A percentile compares a stretch with the other conserved stretches of the same genome.
phyloP scores from a whole-genome alignment of 306 rosid species.

The Lagenaria siceraria region DNA sequence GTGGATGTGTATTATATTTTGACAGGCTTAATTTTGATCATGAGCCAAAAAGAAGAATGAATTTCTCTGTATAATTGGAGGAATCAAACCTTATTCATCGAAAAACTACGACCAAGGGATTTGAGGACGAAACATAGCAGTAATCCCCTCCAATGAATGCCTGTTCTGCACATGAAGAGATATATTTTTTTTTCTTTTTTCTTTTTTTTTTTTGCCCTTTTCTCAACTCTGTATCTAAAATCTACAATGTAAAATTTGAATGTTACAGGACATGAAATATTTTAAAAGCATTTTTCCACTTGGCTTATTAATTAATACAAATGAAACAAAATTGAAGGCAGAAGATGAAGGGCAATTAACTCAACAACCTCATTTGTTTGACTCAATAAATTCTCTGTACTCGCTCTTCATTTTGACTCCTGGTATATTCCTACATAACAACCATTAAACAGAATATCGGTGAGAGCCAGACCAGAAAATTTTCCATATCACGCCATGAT shows the following conservation, averaged over 20 bases:
- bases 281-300: conserved; percentile 12
- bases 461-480: not conserved
- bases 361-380: conserved; percentile 40
- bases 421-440: conserved; percentile 50
- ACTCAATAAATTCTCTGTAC: conserved; percentile 71
- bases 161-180: not conserved
- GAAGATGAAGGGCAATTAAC: conserved; percentile 12
- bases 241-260: conserved; percentile 8
- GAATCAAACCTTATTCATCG: not conserved
- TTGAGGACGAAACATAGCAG: not conserved
- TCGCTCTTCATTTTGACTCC: conserved; percentile 95
- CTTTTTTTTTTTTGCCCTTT: not conserved
- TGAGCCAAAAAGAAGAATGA: not conserved
- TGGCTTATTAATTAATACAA: not conserved
- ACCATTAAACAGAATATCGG: not conserved
- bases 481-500: not conserved
- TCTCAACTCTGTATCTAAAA: conserved; percentile 34
- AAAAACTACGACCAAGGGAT: not conserved
- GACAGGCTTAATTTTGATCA: not conserved
- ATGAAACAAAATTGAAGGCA: conserved; percentile 52
- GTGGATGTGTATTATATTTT: no score
- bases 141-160: not conserved
- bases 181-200: not conserved
- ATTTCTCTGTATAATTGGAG: not conserved
- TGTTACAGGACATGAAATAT: not conserved